Evolutionary conservation across 2,329 filamentous ascomycete genomes (phyloP), one percentile per base, ranked within the genome.

Genomic region (Lasiodiplodia hormozganensis): DNA sequence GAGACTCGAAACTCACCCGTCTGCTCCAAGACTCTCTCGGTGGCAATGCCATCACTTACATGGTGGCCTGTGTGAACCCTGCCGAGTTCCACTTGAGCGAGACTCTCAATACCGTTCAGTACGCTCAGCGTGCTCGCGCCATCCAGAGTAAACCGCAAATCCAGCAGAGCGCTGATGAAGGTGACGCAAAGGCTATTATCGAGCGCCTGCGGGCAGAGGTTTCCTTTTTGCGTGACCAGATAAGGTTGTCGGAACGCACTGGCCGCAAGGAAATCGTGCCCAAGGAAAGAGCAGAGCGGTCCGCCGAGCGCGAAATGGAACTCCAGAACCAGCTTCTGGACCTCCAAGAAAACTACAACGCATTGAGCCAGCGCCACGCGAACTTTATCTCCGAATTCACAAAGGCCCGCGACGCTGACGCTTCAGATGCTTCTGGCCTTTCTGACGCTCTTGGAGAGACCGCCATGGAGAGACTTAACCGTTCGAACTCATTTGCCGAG

Each of bases 141-240:
- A 99, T 99, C 70, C 96, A 99, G 83, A 97, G 93, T 82, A 98
- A 97, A 80, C 96, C 96, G 8, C 91, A 94, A 70, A 98, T 99
- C 70, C 96, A 99, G 80, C 92, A 97, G 76, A 84, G 93, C 51
- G 83, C 88, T 18, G 95, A 98, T 74, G 95, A 98, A 71, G 89
- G 91, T 67, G 96, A 99, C 81, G 97, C 97, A 80, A 92, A 97
- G 78, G 94, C 93, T 40, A 85, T 96, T 47, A 97, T 99, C 71
- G 96, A 98, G 67, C 89, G 96, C 51, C 86, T 99, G 62, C 95
- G 97, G 76, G 93, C 95, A 5, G 96, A 99, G 78, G 92, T 99
- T 58, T 89, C 92, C 47, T 98, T 98, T 79, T 83, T 99, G 70
- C 91, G 96, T 18, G 95, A 98, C 74, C 96, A 99, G 79, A 93